A percentile compares a stretch with the other conserved stretches of the same genome.
Conservation (phyloP, 495 filamentous ascomycete species). For the Neurospora sp. region DNA sequence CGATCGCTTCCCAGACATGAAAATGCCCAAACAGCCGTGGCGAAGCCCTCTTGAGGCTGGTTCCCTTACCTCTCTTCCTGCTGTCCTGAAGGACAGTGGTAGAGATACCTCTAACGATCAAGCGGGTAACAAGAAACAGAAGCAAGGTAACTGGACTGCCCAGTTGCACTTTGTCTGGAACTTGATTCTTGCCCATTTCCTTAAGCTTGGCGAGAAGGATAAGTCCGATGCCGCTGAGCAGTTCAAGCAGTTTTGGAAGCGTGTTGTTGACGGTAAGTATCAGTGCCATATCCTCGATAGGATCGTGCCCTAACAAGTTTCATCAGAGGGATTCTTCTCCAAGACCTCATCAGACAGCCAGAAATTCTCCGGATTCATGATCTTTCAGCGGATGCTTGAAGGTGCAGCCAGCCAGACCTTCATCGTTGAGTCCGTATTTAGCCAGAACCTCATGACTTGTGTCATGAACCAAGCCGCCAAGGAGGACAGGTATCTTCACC, state of each 20-base stretch:
- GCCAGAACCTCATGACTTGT: conserved; percentile 70
- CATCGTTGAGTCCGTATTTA: conserved; percentile 50
- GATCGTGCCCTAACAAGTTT: conserved; percentile 14
- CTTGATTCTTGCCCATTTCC: conserved; percentile 49
- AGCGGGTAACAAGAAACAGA: conserved; percentile 27
- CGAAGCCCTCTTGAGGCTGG: conserved; percentile 57
- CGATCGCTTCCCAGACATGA: conserved; percentile 52
- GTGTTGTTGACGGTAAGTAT: conserved; percentile 71
- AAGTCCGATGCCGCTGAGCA: conserved; percentile 25
- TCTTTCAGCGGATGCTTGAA: conserved; percentile 65
- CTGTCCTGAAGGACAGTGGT: conserved; percentile 70
- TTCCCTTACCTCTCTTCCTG: conserved; percentile 53
- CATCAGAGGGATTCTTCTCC: conserved; percentile 67
- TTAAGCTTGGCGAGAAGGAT: conserved; percentile 22
- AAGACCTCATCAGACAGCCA: conserved; percentile 71
- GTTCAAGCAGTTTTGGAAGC: conserved; percentile 79
- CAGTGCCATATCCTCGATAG: background rate
- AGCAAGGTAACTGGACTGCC: conserved; percentile 59
- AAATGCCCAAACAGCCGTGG: conserved; percentile 64
- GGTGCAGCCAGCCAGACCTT: conserved; percentile 23
- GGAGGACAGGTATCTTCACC: conserved; percentile 76
- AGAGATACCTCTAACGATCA: conserved; percentile 40
- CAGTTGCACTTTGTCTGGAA: conserved; percentile 87
- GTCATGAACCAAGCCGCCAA: conserved; percentile 79
- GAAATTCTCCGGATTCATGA: conserved; percentile 82